Conservation (phyloP, 495 filamentous ascomycete genomes). For the Sabuloglossum arenarium region DNA sequence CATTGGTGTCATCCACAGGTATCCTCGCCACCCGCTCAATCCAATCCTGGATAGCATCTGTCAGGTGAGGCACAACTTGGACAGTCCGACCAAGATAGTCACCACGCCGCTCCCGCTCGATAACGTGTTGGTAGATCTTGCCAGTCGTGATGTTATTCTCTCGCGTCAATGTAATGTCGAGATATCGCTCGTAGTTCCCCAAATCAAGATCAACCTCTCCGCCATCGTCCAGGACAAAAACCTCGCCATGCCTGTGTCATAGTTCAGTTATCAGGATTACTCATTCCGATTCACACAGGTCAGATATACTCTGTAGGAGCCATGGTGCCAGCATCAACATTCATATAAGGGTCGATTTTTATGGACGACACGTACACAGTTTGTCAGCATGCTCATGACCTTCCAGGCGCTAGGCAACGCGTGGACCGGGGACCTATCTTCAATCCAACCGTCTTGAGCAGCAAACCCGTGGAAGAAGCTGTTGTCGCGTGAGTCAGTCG, state of each 20-base stretch:
- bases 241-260: conserved; percentile 40
- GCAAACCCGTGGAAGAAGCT: conserved; percentile 50
- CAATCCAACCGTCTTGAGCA: conserved; percentile 68
- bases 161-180: conserved; percentile 45
- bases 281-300: neutral
- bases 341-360: conserved; percentile 75
- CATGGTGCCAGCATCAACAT: conserved; percentile 72
- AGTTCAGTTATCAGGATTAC: conserved; percentile 8
- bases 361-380: conserved; percentile 32
- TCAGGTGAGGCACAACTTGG: conserved; percentile 83
- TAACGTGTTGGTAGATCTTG: conserved; percentile 82
- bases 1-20: conserved; percentile 67
- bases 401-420: neutral
- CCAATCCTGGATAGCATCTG: conserved; percentile 81
- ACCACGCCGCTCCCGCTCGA: conserved; percentile 54
- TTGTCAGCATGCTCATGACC: conserved; percentile 13
- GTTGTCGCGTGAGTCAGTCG: conserved; percentile 3
- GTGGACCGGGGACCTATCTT: conserved; percentile 26
- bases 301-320: conserved; percentile 48
- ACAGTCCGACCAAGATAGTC: conserved; percentile 86
- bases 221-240: conserved; percentile 54
- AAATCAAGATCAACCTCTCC: conserved; percentile 83
- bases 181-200: conserved; percentile 85
- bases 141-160: conserved; percentile 92
- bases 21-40: conserved; percentile 70